phyloP scores from a whole-genome alignment of 2,329 filamentous ascomycete species.

The Thielaviopsis punctulata region DNA sequence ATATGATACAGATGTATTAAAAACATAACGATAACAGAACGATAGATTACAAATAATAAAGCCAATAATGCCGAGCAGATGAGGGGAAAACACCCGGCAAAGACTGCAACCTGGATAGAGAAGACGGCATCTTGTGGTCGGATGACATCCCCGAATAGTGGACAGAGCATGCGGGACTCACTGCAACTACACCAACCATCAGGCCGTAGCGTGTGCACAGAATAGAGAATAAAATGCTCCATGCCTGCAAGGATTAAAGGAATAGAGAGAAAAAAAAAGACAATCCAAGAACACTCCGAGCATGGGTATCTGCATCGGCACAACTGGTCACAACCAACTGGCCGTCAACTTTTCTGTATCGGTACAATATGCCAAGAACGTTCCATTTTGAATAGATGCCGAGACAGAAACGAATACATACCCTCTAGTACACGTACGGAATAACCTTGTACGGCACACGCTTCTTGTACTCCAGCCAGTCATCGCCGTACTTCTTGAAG shows the following conservation, averaged over 20 bases:
- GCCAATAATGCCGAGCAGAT: background rate
- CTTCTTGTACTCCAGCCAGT: slow-evolving; percentile 80
- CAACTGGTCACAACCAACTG: background rate
- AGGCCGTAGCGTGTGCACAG: no score
- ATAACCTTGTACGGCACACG: slow-evolving; percentile 68
- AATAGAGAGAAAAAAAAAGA: background rate
- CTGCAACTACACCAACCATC: no score
- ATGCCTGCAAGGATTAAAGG: no score
- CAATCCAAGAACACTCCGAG: background rate
- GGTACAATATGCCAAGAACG: no score
- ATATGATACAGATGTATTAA: background rate
- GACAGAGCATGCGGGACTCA: no score
- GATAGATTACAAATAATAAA: background rate
- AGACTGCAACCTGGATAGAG: no score
- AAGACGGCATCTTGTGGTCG: no score
- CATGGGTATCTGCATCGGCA: background rate
- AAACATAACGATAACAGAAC: background rate
- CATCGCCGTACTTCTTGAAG: slow-evolving; percentile 72
- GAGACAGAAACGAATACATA: no score
- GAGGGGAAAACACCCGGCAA: no score
- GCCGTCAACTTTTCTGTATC: no score
- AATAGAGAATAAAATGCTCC: background rate
- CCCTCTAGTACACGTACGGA: slow-evolving; percentile 74
- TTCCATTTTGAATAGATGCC: no score
- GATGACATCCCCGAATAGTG: no score